Conservation (phyloP, 2,329 filamentous ascomycete genomes). For the Cercospora citrullina region DNA sequence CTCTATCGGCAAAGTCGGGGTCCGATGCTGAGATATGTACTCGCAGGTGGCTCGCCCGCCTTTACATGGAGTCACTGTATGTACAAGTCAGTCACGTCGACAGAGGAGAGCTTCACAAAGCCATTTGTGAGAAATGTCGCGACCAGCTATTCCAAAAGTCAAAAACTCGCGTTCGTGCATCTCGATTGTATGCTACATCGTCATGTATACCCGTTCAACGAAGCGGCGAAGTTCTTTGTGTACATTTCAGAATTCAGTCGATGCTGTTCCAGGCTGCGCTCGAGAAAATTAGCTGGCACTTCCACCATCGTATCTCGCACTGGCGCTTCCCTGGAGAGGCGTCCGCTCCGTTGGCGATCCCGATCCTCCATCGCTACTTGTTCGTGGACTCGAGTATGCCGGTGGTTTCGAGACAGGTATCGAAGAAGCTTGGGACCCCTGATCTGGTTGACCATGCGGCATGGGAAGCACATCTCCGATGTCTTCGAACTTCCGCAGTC, state of each 20-base stretch:
- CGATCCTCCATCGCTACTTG: neutral
- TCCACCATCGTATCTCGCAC: neutral
- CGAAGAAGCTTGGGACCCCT: neutral
- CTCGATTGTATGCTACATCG: neutral
- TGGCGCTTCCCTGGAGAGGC: neutral
- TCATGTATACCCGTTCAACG: neutral
- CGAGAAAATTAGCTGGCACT: neutral
- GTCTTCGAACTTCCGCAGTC: conserved; percentile 54
- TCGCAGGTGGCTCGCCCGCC: neutral
- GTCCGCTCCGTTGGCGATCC: neutral
- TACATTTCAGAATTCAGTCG: neutral
- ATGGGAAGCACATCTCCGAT: neutral
- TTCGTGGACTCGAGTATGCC: neutral
- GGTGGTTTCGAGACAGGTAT: neutral
- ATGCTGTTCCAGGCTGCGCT: neutral
- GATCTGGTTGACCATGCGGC: neutral
- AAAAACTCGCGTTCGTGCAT: neutral
- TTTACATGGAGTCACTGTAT: neutral
- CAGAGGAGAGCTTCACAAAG: neutral
- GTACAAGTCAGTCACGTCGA: neutral
- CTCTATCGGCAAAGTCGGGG: neutral
- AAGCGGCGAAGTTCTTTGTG: neutral
- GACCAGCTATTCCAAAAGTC: neutral
- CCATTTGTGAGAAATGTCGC: neutral
- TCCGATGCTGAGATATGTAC: neutral